Conservation (phyloP, 192 early-diverging fungal species). For the Podila minutissima region DNA sequence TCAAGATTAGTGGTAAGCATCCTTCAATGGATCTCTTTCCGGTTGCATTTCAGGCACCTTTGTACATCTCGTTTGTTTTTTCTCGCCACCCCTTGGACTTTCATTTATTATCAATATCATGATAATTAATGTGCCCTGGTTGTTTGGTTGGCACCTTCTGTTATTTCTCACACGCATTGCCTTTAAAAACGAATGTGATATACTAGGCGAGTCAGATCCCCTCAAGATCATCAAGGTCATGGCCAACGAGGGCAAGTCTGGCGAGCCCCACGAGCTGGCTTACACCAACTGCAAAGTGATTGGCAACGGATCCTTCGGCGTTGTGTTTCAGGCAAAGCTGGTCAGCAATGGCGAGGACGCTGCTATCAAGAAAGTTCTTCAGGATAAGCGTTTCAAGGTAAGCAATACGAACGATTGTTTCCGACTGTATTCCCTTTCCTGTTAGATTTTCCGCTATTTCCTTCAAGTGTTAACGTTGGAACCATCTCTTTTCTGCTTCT, state of each 20-base stretch:
- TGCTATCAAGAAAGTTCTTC: slow-evolving; percentile 99
- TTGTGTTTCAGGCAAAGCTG: slow-evolving; percentile 95
- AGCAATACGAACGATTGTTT: not conserved
- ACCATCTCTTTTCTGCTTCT: not conserved
- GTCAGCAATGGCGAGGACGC: slow-evolving; percentile 79
- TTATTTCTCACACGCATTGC: not conserved
- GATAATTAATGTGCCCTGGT: not conserved
- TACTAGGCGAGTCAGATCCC: slow-evolving; percentile 62
- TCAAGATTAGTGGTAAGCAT: slow-evolving; percentile 49
- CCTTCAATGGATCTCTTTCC: not conserved
- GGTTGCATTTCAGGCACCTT: too few species aligned
- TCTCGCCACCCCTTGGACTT: not conserved
- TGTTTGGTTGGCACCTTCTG: not conserved
- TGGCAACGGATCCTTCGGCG: slow-evolving; percentile 98
- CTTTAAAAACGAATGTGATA: not conserved
- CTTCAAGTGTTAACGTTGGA: not conserved
- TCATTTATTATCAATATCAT: not conserved
- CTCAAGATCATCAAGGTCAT: slow-evolving; percentile 76
- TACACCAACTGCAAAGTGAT: slow-evolving; percentile 95
- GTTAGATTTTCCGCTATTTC: not conserved
- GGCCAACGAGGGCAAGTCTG: slow-evolving; percentile 89
- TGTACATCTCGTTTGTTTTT: too few species aligned
- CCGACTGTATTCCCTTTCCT: not conserved
- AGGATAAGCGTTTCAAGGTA: slow-evolving; percentile 99
- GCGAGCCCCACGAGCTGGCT: slow-evolving; percentile 84